Evolutionary conservation across 805 yeast species (phyloP).

Genomic region (Wickerhamiella azymoides): DNA sequence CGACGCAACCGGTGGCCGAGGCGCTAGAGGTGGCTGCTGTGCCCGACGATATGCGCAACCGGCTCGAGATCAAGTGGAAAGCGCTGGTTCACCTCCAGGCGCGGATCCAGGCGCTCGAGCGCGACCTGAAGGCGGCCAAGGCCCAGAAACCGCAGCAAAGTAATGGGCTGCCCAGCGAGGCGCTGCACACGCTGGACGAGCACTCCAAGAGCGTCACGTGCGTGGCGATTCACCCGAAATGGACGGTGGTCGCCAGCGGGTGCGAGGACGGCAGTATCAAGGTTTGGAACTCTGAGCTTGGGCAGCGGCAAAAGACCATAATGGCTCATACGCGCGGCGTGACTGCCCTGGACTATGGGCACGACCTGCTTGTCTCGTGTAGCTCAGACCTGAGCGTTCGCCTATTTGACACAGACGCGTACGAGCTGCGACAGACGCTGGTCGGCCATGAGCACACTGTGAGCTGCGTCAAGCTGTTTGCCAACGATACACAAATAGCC

Average conservation of each 20-base stretch:
- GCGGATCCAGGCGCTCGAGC: constrained; percentile 53
- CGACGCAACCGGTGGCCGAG: constrained; percentile 13
- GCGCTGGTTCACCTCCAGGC: constrained; percentile 71
- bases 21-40: constrained; percentile 20
- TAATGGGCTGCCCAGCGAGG: constrained; percentile 50
- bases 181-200: constrained; percentile 33
- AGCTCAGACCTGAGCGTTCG: constrained; percentile 44
- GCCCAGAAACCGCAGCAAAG: constrained; percentile 19
- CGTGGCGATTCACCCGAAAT: constrained; percentile 58
- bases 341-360: constrained; percentile 44
- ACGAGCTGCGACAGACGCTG: constrained; percentile 33
- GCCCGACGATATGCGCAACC: constrained; percentile 14
- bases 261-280: constrained; percentile 59
- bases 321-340: constrained; percentile 68
- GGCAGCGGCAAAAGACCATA: constrained; percentile 46
- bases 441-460: constrained; percentile 83
- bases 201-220: constrained; percentile 48
- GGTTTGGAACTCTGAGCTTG: constrained; percentile 57
- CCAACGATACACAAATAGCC: constrained; percentile 35
- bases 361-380: constrained; percentile 33
- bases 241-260: constrained; percentile 51
- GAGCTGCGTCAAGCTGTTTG: constrained; percentile 34
- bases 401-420: constrained; percentile 48
- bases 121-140: constrained; percentile 35
- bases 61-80: constrained; percentile 70